A percentile compares a stretch with the other conserved stretches of the same genome.
phyloP scores from a whole-genome alignment of 176 grass and related monocot genomes.

The Zoysia pacifica region DNA sequence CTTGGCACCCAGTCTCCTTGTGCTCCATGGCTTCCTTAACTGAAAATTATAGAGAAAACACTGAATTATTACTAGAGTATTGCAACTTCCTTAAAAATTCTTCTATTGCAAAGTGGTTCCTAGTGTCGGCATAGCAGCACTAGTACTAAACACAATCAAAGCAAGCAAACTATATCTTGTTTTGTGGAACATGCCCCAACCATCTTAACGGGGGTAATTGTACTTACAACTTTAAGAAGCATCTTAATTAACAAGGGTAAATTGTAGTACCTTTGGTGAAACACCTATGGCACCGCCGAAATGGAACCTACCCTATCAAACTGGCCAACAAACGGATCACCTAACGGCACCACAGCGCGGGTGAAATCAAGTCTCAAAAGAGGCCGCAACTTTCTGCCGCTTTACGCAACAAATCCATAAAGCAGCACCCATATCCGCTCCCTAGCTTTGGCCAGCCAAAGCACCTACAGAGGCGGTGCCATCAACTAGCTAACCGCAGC shows the following conservation, averaged over 20 bases:
- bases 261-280: slow-evolving; percentile 9
- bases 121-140: not conserved
- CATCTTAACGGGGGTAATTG: not conserved
- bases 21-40: slow-evolving; percentile 73
- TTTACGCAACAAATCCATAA: slow-evolving; percentile 64
- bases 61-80: not conserved
- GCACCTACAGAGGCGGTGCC: slow-evolving; percentile 25
- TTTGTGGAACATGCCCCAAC: not conserved
- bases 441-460: slow-evolving; percentile 41
- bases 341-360: slow-evolving; percentile 13
- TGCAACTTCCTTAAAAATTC: not conserved
- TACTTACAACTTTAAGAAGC: slow-evolving; percentile 6
- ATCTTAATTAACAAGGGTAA: not conserved
- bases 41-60: slow-evolving; percentile 22
- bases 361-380: slow-evolving; percentile 34
- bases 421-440: slow-evolving; percentile 50
- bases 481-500: slow-evolving; percentile 28
- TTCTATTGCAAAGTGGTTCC: not conserved
- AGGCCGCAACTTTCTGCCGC: slow-evolving; percentile 36
- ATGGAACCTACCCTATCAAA: slow-evolving; percentile 29
- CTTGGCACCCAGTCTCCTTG: slow-evolving; percentile 85
- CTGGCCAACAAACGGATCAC: slow-evolving; percentile 36
- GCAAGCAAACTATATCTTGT: not conserved
- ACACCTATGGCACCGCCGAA: slow-evolving; percentile 13
- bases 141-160: not conserved